Evolutionary conservation across 1,284 basidiomycete species (phyloP).

Genomic region (Pascua sp.): DNA sequence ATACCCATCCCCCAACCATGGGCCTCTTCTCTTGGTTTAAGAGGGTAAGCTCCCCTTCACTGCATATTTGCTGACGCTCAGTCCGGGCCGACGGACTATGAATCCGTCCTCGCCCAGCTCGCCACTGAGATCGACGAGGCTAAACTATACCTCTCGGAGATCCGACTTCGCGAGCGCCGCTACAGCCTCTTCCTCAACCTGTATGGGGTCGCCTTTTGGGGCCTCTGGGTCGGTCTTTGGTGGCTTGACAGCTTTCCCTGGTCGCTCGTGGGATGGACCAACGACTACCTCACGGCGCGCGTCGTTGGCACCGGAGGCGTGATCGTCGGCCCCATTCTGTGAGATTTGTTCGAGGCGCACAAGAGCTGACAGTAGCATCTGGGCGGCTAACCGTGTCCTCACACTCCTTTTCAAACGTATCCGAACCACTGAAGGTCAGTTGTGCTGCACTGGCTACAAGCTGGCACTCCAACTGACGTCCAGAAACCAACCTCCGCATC

Average conservation of each 20-base stretch:
- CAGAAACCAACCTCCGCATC: constrained; percentile 74
- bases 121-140: constrained; percentile 52
- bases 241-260: constrained; percentile 64
- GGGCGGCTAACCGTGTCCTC: constrained; percentile 76
- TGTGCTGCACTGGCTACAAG: background rate
- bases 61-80: constrained; percentile 13
- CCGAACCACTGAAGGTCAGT: constrained; percentile 77
- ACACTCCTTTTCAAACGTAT: constrained; percentile 83
- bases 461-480: background rate
- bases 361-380: constrained; percentile 57
- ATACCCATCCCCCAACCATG: constrained; percentile 18
- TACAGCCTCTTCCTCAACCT: constrained; percentile 75
- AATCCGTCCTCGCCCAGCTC: constrained; percentile 53
- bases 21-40: constrained; percentile 44
- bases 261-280: constrained; percentile 39
- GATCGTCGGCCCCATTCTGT: constrained; percentile 74
- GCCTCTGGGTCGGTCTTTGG: constrained; percentile 74
- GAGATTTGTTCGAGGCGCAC: constrained; percentile 42
- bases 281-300: constrained; percentile 52
- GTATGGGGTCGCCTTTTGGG: constrained; percentile 77
- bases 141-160: constrained; percentile 78
- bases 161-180: constrained; percentile 78
- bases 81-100: constrained; percentile 53
- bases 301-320: constrained; percentile 57
- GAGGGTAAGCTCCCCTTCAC: constrained; percentile 19